Base-by-base conservation (phyloP, 179 eudicot species). In the Heliamphora ciliata region DNA sequence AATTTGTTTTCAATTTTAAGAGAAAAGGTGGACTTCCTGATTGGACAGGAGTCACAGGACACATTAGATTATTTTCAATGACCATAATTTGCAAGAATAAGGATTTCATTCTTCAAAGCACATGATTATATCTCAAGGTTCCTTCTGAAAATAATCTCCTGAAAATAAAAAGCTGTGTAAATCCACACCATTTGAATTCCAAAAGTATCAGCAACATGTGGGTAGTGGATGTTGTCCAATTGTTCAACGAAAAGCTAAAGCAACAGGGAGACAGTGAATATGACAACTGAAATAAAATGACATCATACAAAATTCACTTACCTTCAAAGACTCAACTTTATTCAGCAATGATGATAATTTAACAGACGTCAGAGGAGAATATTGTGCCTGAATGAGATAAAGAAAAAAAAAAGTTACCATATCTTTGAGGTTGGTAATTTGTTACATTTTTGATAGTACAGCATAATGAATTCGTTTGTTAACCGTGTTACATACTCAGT, bases 291-390 rank as follows among this genome's bases (percentile, higher is more conserved):
- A 81, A 69, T 60, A 31, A 68, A 21, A 58, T 79, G 75, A 51
- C 40, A 60, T 31, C 52, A 60, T 59, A 77, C 63, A 61, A 14
- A 74, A 6, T 14, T 71, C 75, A 71, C 83, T 83, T 89, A 95
- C 98, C 98, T 95, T 95, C 72, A 95, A 81, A 82, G 94, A 81
- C 81, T 83, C 86, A 78, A 93, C 91, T 88, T 91, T 90, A 85
- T 90, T 91, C 84, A 95, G 91, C 83, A 88, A 74, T 1, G 71
- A 86, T 15, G 93, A 88, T 73, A 95, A 74, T 79, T 88, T 95
- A 80, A 93, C 84, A 10, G 92, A 89, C 79, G 87, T 60, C 82
- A 93, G 81, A 79, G 98, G 98, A 82, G 88, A 90, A 89, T 85
- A 85, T 79, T 84, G 83, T 80, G 87, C 91, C 97, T 95, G 84